These are phyloP conservation scores for Eragrostis nindensis DNA, from an alignment of 176 grass and related monocot species.

Conservation along the genomic window DNA sequence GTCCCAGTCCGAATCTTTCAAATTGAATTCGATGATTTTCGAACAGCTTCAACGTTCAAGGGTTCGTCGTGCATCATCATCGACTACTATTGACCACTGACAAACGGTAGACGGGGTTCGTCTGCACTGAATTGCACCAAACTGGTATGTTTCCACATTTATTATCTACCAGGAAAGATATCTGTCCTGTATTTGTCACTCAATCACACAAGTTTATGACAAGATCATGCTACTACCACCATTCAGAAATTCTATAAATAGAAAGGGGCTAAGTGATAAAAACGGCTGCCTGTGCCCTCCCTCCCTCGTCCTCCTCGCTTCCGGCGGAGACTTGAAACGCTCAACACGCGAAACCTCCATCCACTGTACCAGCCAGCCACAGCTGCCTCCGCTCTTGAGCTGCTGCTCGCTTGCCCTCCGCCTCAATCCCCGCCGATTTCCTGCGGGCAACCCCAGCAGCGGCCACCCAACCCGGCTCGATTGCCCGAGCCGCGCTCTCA, in stretches of 20 bases:
- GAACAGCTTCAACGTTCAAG: neutral
- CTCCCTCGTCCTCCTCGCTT: conserved; percentile 14
- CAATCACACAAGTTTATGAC: too few species aligned
- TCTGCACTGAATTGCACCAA: neutral
- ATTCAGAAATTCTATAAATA: conserved; percentile 11
- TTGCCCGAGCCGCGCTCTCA: neutral
- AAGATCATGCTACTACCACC: too few species aligned
- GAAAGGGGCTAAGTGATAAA: conserved; percentile 11
- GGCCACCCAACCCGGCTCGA: neutral
- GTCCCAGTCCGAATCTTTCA: neutral
- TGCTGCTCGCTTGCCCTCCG: neutral
- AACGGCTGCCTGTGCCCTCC: neutral
- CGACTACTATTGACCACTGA: neutral
- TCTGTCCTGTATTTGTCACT: too few species aligned
- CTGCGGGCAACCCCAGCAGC: neutral
- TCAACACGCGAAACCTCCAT: neutral
- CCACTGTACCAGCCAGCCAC: neutral
- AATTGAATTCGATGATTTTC: neutral
- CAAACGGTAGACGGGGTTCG: neutral
- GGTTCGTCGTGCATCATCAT: neutral
- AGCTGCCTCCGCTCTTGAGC: neutral
- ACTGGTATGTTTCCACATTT: neutral
- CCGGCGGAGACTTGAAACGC: neutral
- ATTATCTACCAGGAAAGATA: too few species aligned
- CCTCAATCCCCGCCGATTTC: neutral